A percentile compares a stretch with the other conserved stretches of the same genome.
These are phyloP conservation scores for Penicillium paradoxum DNA, from an alignment of 495 filamentous ascomycete species.

Conservation along the genomic window DNA sequence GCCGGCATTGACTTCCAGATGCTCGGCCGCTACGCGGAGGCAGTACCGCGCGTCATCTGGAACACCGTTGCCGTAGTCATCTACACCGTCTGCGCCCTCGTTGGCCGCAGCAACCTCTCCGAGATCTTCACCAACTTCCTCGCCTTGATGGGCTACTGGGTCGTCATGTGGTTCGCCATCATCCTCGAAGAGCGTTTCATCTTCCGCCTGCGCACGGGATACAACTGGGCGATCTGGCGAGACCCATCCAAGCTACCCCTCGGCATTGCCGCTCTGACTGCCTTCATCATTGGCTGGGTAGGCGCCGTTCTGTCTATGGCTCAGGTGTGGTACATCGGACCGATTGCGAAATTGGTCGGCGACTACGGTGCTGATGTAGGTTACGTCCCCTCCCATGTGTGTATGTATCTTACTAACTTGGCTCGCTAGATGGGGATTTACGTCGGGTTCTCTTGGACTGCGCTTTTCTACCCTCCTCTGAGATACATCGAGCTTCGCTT, in stretches of 20 bases:
- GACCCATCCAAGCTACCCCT: conserved; percentile 54
- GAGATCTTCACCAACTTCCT: conserved; percentile 69
- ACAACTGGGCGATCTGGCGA: conserved; percentile 61
- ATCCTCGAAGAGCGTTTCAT: conserved; percentile 59
- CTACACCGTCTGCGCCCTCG: conserved; percentile 59
- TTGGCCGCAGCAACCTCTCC: conserved; percentile 55
- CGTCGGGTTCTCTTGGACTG: conserved; percentile 46
- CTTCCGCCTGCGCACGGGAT: conserved; percentile 50
- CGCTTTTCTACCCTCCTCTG: conserved; percentile 47
- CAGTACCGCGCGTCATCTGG: conserved; percentile 60
- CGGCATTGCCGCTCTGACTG: conserved; percentile 55
- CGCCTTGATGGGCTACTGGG: conserved; percentile 71
- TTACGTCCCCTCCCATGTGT: conserved; percentile 1
- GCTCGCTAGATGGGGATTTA: conserved; percentile 45
- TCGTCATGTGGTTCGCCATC: conserved; percentile 60
- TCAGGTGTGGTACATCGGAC: conserved; percentile 66
- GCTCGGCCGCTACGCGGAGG: conserved; percentile 51
- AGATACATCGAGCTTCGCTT: conserved; percentile 44
- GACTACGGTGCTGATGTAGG: conserved; percentile 57
- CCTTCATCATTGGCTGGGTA: conserved; percentile 65
- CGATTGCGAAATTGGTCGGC: conserved; percentile 51
- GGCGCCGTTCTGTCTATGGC: conserved; percentile 68
- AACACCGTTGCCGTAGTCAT: conserved; percentile 56
- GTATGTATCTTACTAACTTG: conserved; percentile 10
- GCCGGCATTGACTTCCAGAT: conserved; percentile 66